Evolutionary conservation across 2,329 filamentous ascomycete genomes (phyloP).

Genomic region (Aaosphaeria arxii): DNA sequence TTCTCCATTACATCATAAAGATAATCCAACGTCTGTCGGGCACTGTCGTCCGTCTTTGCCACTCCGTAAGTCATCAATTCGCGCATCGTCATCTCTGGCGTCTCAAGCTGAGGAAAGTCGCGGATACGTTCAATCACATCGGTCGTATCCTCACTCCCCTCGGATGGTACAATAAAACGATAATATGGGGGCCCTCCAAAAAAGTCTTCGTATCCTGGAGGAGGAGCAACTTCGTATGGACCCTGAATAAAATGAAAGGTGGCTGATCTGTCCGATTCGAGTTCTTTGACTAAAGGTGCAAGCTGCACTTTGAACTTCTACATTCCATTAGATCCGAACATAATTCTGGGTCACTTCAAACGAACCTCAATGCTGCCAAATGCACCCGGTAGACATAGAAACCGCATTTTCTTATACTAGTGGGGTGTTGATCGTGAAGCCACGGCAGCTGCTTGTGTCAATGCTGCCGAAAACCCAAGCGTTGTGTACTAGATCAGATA

Average conservation of each 20-base stretch:
- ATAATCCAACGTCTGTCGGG: slow-evolving; percentile 1
- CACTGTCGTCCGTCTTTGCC: slow-evolving; percentile 18
- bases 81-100: slow-evolving; percentile 54
- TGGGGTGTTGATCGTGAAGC: background rate
- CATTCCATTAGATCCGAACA: slow-evolving; percentile 1
- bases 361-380: slow-evolving; percentile 56
- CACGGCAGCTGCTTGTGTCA: background rate
- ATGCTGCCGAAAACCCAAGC: background rate
- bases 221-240: slow-evolving; percentile 49
- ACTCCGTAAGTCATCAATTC: slow-evolving; percentile 43
- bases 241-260: slow-evolving; percentile 47
- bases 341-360: slow-evolving; percentile 1
- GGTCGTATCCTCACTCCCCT: slow-evolving; percentile 28
- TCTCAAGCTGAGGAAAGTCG: slow-evolving; percentile 50
- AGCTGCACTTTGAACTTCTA: slow-evolving; percentile 59
- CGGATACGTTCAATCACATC: slow-evolving; percentile 52
- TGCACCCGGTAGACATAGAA: slow-evolving; percentile 57
- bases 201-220: slow-evolving; percentile 55
- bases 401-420: slow-evolving; percentile 45
- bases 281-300: slow-evolving; percentile 48
- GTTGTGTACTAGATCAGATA: too few relatives aligned
- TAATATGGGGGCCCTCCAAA: slow-evolving; percentile 57
- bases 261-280: slow-evolving; percentile 46
- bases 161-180: slow-evolving; percentile 52
- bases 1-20: slow-evolving; percentile 4